Conservation (phyloP, 768 basidiomycete genomes). For the Termitomyces sp. region DNA sequence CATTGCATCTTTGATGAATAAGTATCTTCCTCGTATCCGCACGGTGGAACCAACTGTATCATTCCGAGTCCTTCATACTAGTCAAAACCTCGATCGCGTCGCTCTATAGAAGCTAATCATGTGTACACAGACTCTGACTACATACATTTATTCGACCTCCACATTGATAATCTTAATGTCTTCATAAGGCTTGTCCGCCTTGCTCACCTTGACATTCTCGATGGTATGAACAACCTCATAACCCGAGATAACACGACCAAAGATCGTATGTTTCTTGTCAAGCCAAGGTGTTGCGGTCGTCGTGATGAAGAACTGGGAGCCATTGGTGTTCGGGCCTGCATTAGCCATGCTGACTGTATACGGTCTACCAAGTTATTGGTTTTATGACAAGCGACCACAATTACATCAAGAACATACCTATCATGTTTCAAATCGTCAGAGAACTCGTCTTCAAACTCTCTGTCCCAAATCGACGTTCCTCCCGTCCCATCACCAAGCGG, state of each 20-base stretch:
- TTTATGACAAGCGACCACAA: neutral
- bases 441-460: conserved; percentile 93
- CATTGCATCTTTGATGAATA: conserved; percentile 22
- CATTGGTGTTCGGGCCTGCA: conserved; percentile 85
- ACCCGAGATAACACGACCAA: conserved; percentile 83
- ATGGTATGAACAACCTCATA: conserved; percentile 89
- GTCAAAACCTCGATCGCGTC: conserved; percentile 39
- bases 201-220: conserved; percentile 85
- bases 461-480: conserved; percentile 85
- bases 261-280: conserved; percentile 89
- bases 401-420: conserved; percentile 42
- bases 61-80: conserved; percentile 25
- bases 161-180: conserved; percentile 89
- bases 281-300: conserved; percentile 93
- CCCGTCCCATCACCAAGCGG: conserved; percentile 94
- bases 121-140: conserved; percentile 4
- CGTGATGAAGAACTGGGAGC: conserved; percentile 97
- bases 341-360: conserved; percentile 97
- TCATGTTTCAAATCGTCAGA: conserved; percentile 86
- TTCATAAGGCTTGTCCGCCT: conserved; percentile 85
- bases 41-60: conserved; percentile 14
- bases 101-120: conserved; percentile 31
- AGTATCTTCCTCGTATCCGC: conserved; percentile 28
- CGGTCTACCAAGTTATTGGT: conserved; percentile 45
- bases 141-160: conserved; percentile 49